Percentiles rank a stretch among this genome's conserved stretches.
Conservation (phyloP, 2,329 filamentous ascomycete species). For the Clonostachys sp. region DNA sequence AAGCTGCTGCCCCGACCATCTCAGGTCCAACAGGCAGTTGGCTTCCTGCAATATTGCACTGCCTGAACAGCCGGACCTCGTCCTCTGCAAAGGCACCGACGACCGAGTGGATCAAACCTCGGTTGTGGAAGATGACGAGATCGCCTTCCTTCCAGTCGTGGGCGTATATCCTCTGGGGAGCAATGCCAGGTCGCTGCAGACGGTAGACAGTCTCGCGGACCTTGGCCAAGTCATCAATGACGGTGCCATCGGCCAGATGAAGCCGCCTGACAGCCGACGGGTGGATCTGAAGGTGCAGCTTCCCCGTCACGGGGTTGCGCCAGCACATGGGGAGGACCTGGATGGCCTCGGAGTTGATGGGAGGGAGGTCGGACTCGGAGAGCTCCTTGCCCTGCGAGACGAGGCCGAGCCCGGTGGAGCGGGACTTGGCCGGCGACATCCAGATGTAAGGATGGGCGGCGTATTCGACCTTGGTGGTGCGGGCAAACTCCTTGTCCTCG, state of each 20-base stretch:
- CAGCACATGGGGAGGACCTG: constrained; percentile 73
- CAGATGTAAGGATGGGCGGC: constrained; percentile 78
- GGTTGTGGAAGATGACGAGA: constrained; percentile 74
- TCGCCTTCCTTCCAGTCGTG: constrained; percentile 78
- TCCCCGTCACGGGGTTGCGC: constrained; percentile 68
- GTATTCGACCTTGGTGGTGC: constrained; percentile 66
- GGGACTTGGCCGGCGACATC: constrained; percentile 68
- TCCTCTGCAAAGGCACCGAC: constrained; percentile 69
- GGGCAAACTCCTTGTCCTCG: constrained; percentile 63
- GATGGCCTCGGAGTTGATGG: constrained; percentile 61
- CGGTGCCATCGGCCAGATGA: constrained; percentile 59
- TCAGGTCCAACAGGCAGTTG: constrained; percentile 46
- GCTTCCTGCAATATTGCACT: constrained; percentile 74
- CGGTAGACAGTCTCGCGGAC: constrained; percentile 66
- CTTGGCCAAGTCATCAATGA: constrained; percentile 62
- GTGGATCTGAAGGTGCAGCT: constrained; percentile 68
- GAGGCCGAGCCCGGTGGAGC: constrained; percentile 66
- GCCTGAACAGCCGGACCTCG: constrained; percentile 71
- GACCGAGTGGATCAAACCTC: constrained; percentile 69
- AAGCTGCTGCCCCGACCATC: neutral
- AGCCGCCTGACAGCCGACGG: constrained; percentile 67
- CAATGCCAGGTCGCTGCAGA: constrained; percentile 69
- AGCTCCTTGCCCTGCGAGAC: constrained; percentile 63
- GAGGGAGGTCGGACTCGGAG: constrained; percentile 52
- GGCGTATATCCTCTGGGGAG: constrained; percentile 62